These are phyloP conservation scores for Chaetomiaceae sp. DNA, from an alignment of 2,329 filamentous ascomycete genomes.

Conservation along the genomic window DNA sequence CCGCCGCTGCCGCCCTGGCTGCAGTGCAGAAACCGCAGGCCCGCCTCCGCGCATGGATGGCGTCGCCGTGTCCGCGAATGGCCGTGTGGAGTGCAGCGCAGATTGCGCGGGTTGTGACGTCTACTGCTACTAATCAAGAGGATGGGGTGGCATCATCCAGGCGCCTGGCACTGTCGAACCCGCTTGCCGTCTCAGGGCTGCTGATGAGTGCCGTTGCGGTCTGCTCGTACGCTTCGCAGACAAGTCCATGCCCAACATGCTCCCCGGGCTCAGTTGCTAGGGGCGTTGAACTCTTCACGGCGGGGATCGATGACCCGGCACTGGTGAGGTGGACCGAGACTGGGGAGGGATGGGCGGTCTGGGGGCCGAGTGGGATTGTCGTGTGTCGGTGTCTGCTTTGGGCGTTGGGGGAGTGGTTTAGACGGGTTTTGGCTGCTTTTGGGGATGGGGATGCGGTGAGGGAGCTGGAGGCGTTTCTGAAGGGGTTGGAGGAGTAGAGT, in stretches of 20 bases:
- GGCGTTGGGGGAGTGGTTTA: slow-evolving; percentile 4
- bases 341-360: slow-evolving; percentile 4
- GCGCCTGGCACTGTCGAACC: background rate
- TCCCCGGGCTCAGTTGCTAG: background rate
- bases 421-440: background rate
- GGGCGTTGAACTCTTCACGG: slow-evolving; percentile 4
- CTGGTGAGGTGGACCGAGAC: slow-evolving; percentile 2
- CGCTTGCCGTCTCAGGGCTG: slow-evolving; percentile 1
- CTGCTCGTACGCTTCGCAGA: slow-evolving; percentile 5
- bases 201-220: slow-evolving; percentile 13
- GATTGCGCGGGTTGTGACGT: background rate
- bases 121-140: background rate
- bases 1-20: background rate
- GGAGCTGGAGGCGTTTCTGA: background rate
- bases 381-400: slow-evolving; percentile 5
- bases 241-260: background rate
- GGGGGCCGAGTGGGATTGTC: slow-evolving; percentile 5
- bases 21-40: slow-evolving; percentile 2
- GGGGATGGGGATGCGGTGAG: background rate
- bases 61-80: slow-evolving; percentile 5
- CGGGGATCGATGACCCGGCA: background rate
- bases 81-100: slow-evolving; percentile 4
- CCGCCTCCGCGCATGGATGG: slow-evolving; percentile 3
- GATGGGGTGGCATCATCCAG: no score
- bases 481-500: background rate